Conservation (phyloP, 371 early-diverging fungal genomes). For the Mucor saturninus region DNA sequence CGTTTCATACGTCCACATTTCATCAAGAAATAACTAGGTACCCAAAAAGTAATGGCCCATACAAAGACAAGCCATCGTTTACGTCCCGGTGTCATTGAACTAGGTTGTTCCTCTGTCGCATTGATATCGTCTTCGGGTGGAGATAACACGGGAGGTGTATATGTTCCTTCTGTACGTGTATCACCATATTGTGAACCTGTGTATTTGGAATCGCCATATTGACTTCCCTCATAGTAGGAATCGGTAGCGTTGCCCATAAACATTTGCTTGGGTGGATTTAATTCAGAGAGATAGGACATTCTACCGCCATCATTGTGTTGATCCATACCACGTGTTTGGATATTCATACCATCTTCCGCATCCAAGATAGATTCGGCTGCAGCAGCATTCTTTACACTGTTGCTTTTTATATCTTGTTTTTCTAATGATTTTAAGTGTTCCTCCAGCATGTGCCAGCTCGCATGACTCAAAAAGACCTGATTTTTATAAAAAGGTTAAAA, state of each 20-base stretch:
- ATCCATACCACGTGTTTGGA: conserved; percentile 2
- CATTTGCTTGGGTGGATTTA: too few relatives aligned
- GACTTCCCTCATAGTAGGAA: not conserved
- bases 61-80: conserved; percentile 82
- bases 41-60: conserved; percentile 88
- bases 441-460: conserved; percentile 73
- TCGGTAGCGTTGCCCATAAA: not conserved
- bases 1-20: conserved; percentile 77
- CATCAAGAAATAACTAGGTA: conserved; percentile 68
- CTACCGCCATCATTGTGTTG: not conserved
- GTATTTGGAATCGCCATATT: conserved; percentile 12
- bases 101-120: conserved; percentile 18
- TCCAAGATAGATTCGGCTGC: not conserved
- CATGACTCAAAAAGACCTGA: conserved; percentile 73
- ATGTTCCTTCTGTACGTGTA: not conserved
- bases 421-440: conserved; percentile 56
- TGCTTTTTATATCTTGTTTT: conserved; percentile 36
- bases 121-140: conserved; percentile 9
- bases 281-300: not conserved
- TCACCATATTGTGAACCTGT: conserved; percentile 8
- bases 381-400: conserved; percentile 27
- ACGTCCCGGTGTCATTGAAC: conserved; percentile 57
- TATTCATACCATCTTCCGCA: conserved; percentile 1
- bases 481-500: not conserved
- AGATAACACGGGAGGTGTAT: not conserved